Base-by-base conservation (phyloP, 345 rosid genomes). In the Heritiera littoralis region DNA sequence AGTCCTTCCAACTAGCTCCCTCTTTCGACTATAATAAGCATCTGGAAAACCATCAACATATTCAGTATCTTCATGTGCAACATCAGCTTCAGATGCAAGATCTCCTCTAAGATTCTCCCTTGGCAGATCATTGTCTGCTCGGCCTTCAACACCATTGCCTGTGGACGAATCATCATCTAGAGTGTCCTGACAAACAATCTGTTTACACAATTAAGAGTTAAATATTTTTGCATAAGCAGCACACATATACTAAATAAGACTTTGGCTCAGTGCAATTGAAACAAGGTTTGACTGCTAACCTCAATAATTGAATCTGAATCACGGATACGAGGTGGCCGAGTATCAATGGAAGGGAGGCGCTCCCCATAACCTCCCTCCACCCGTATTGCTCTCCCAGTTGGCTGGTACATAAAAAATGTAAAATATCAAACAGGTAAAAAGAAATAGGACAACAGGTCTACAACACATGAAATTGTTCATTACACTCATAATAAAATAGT, bases 381-480 rank as follows among this genome's bases (percentile, higher is more conserved):
- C 84, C 93, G 99, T 85, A 97, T 97, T 32, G 98, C 89, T 88
- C 98, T 89, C 78, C 99, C 99, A 67, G 98, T 89, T 75, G 99
- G 99, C 99, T 96, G 90, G 80, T 73, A 70, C 75, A 71, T 61
- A 73, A 58, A 76, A 23, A 18, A 14, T 0, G 28, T n/a, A 48
- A 54, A 68, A 66, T 65, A 66, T 70, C 55, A 55, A 68, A 64
- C 55, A 38, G 70, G 48, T 63, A 80, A 54, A 43, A 35, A 58
- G 67, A 81, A 70, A 56, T 55, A 28, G 32, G 43, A 76, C 6
- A 61, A 43, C 6, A 8, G 59, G 74, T 15, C 73, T 48, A 66
- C 2, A 75, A 48, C 1, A 75, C 35, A 41, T 14, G 69, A 18
- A 46, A 59, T 63, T 20, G 40, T 48, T 6, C 12, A 32, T 35